Base-by-base conservation (phyloP, 805 yeast species). In the Cyberlindnera japonica region DNA sequence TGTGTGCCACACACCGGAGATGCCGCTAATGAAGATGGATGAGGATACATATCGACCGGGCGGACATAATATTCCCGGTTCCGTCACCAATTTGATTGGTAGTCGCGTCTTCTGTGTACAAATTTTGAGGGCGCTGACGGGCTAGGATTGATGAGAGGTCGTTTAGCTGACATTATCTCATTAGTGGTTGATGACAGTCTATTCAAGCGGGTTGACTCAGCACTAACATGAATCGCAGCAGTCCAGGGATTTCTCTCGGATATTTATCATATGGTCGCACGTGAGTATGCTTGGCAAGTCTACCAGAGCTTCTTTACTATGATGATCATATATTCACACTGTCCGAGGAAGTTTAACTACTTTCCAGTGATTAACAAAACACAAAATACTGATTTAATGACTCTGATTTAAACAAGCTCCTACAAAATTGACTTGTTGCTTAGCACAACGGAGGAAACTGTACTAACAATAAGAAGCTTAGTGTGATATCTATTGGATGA, bases 251-350 rank as follows among this genome's bases (percentile, higher is more conserved):
- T n/a, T n/a, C n/a, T n/a, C n/a, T n/a, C n/a, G n/a, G n/a, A n/a
- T n/a, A n/a, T n/a, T n/a, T n/a, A n/a, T n/a, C n/a, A n/a, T n/a
- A n/a, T n/a, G n/a, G n/a, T 22, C 11, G 11, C 11, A 22, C 11
- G 28, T 25, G n/a, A 25, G 32, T 17, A 14, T 11, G 16, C 14
- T 13, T 13, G 15, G 11, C 18, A 15, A 9, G 28, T 9, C n/a
- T 15, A 9, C 16, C 37, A 29, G 24, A 6, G 35, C 25, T 22
- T 18, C 33, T 40, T 37, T 48, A 41, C 18, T 6, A 49, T 58
- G 63, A 65, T 67, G 71, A 68, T 47, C 41, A 59, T 55, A 40
- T 73, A 75, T 75, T 75, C 81, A 75, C 77, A 73, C 77, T 72
- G 75, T 72, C 71, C 62, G 73, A 72, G 71, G 59, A 43, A 35